phyloP scores from a whole-genome alignment of 2,329 filamentous ascomycete species.

The Ceratocystis ficicola region DNA sequence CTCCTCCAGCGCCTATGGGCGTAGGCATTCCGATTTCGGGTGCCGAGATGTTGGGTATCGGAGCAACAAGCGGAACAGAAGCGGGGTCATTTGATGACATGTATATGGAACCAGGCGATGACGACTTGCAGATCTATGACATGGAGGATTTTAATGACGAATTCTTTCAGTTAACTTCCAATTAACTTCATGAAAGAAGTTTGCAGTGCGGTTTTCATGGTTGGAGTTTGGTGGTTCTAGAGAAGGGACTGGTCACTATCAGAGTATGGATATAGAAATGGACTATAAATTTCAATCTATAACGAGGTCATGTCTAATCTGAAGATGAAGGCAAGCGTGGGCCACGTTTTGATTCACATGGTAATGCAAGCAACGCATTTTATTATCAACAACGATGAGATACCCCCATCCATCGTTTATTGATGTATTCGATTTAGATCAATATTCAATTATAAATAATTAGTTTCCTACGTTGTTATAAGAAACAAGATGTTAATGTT shows the following conservation, averaged over 20 bases:
- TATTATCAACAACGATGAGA: background rate
- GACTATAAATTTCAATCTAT: no score
- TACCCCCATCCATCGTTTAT: background rate
- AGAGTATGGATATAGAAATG: no score
- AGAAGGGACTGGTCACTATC: no score
- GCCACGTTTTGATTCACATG: background rate
- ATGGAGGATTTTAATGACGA: constrained; percentile 21
- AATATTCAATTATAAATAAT: constrained; percentile 5
- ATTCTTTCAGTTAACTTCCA: constrained; percentile 7
- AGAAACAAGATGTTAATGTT: background rate
- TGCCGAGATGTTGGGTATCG: constrained; percentile 13
- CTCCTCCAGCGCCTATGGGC: constrained; percentile 7
- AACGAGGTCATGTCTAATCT: no score
- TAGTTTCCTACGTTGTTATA: background rate
- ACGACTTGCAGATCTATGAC: constrained; percentile 15
- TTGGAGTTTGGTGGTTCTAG: no score
- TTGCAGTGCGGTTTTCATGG: no score
- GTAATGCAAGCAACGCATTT: background rate
- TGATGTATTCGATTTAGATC: background rate
- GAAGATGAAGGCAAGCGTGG: no score
- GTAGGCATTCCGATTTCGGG: constrained; percentile 7
- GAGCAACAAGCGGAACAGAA: background rate
- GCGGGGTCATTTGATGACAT: constrained; percentile 17
- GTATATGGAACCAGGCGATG: constrained; percentile 18
- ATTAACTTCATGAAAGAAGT: background rate